Evolutionary conservation across 345 rosid species (phyloP), one percentile per base, ranked within the genome.

Genomic region (Eucalyptus coolabah): DNA sequence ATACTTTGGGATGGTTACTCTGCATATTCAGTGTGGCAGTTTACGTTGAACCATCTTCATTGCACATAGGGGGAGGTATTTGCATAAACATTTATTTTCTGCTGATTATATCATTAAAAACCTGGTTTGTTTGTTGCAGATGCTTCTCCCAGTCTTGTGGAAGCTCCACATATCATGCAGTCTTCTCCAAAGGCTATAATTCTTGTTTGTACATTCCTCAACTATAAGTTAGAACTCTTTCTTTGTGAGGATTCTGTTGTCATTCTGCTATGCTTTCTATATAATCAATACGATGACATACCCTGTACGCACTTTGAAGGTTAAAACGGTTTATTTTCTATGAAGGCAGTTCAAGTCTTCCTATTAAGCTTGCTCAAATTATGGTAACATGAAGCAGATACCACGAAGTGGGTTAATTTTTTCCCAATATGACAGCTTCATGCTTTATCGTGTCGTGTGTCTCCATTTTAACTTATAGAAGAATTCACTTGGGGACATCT

Each of bases 131-230:
- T 54, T 50, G 72, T 89, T 88, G 88, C 93, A 95, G 99, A 94
- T 92, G 60, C 90, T 86, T 90, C 90, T 85, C 91, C 94, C 47
- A 93, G 89, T 90, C 87, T 92, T 89, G 89, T 96, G 91, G 95
- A 94, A 90, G 92, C 93, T 90, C 13, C 88, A 42, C 91, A 85
- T 59, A 93, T 95, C 91, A 83, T 91, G 82, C 93, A 91, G 69
- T 93, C 95, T 82, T 92, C 89, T 92, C 92, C 96, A n/a, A 93
- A 93, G 95, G 94, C 98, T 91, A 89, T 96, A 95, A 93, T 98
- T 93, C 97, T 98, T 95, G 99, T 98, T 94, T 97, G 99, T 97
- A 96, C 96, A 95, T 95, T 93, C 92, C 97, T 95, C 90, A 83
- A 93, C 95, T 90, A 40, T 89, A 88, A 77, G 85, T 77, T 77